Evolutionary conservation across 208 protist species (phyloP), one percentile per base, ranked within the genome.

Genomic region (Leishmania major): DNA sequence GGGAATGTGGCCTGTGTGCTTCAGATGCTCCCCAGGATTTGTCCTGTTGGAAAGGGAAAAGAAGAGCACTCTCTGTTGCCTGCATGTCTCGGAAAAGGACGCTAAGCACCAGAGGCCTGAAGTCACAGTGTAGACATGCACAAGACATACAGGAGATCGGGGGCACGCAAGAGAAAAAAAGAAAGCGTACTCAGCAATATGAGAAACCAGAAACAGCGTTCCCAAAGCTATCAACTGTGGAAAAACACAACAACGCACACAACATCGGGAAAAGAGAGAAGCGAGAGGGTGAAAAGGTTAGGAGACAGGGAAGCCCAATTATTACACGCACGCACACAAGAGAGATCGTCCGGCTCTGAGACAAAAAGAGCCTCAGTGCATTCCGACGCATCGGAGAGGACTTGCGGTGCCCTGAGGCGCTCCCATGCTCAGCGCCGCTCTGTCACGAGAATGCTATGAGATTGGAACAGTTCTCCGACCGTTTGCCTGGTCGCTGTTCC

Each of bases 401-500:
- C 37, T 71, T 71, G 37, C 15, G 22, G 66, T 47, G 19, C 66
- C 19, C 15, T 71, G 66, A 28, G 66, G 37, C 66, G 8, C 66
- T 71, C 31, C 72, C 53, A 47, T 60, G 53, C 53, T 72, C 28
- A 45, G 40, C 13, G n/a, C 13, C 53, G 28, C 1, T 49, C 1
- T 40, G 62, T 28, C 55, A 75, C 47, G 17, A 57, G 31, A 31
- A 59, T 60, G 74, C 74, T 84, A 92, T 19, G 84, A 89, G 45
- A 92, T 90, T 25, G 84, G 84, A 37, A 92, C 51, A 13, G 84
- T 86, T 25, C 78, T 73, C 25, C 75, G 64, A 31, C 78, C 78
- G 60, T 79, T 87, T 43, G 71, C 43, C 55, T 85, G 75, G 35
- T 59, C n/a, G 55, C 47, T 81, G 47, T 77, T 86, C 72, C 72